phyloP scores from a whole-genome alignment of 2,329 filamentous ascomycete genomes.

The Didymella pomorum region DNA sequence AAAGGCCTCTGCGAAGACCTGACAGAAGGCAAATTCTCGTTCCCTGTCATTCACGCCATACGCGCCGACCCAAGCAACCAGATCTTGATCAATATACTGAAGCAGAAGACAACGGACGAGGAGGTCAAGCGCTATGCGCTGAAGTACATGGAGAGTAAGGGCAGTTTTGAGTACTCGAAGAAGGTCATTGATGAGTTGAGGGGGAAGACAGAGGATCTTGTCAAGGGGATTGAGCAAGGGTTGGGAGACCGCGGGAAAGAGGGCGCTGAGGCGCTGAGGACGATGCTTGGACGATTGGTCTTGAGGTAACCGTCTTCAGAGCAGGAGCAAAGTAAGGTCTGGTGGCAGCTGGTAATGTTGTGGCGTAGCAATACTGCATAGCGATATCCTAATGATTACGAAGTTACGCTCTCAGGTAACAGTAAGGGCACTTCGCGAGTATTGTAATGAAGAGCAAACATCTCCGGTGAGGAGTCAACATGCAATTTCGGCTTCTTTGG shows the following conservation, averaged over 20 bases:
- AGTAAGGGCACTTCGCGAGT: too few relatives aligned
- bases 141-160: slow-evolving; percentile 86
- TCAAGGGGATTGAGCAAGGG: slow-evolving; percentile 51
- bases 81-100: slow-evolving; percentile 89
- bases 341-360: background rate
- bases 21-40: slow-evolving; percentile 96
- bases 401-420: slow-evolving; percentile 2
- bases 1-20: slow-evolving; percentile 96
- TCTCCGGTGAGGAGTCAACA: too few relatives aligned
- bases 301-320: slow-evolving; percentile 29
- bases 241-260: slow-evolving; percentile 50
- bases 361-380: slow-evolving; percentile 6
- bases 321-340: too few relatives aligned
- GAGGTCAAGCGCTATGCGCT: slow-evolving; percentile 93
- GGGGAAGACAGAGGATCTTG: slow-evolving; percentile 53
- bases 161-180: slow-evolving; percentile 86
- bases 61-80: slow-evolving; percentile 75
- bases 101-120: slow-evolving; percentile 85
- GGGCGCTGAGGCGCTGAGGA: slow-evolving; percentile 50
- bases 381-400: slow-evolving; percentile 13
- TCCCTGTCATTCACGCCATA: slow-evolving; percentile 94
- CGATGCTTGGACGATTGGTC: slow-evolving; percentile 54
- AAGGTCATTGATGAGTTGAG: slow-evolving; percentile 61
- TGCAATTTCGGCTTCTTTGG: too few relatives aligned
- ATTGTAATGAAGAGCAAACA: too few relatives aligned